A percentile compares a stretch with the other conserved stretches of the same genome.
phyloP scores from a whole-genome alignment of 1,284 basidiomycete species.

The Cryptococcus hybrid region DNA sequence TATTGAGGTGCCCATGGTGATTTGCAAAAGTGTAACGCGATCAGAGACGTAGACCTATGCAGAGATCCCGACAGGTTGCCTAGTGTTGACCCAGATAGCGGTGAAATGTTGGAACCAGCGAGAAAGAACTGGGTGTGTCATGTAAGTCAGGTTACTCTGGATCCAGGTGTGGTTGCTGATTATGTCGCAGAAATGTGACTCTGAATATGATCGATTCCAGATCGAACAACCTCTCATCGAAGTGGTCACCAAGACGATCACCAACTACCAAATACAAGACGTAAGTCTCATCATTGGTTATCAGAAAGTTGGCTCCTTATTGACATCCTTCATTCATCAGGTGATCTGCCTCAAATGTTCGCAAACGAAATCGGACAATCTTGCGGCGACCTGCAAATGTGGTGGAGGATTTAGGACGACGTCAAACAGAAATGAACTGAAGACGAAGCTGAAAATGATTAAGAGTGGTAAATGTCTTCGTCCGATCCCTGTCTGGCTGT shows the following conservation, averaged over 20 bases:
- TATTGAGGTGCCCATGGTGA: conserved; percentile 80
- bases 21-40: conserved; percentile 87
- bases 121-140: conserved; percentile 49
- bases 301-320: background rate
- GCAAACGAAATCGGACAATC: conserved; percentile 81
- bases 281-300: conserved; percentile 50
- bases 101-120: conserved; percentile 47
- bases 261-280: conserved; percentile 84
- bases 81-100: conserved; percentile 31
- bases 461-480: conserved; percentile 54
- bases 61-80: conserved; percentile 85
- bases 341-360: conserved; percentile 75
- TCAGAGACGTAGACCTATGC: conserved; percentile 92
- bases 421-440: conserved; percentile 66
- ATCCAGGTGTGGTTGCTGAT: too few relatives aligned
- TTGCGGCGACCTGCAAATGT: conserved; percentile 81
- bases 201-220: conserved; percentile 78
- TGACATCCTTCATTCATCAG: conserved; percentile 13
- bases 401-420: conserved; percentile 78
- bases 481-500: background rate
- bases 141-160: conserved; percentile 23
- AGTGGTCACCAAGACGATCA: conserved; percentile 67
- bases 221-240: conserved; percentile 87
- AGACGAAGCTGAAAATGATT: conserved; percentile 69
- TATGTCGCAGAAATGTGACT: conserved; percentile 60